Evolutionary conservation across 495 filamentous ascomycete species (phyloP), one percentile per base, ranked within the genome.

Genomic region (Penicillium soppii): DNA sequence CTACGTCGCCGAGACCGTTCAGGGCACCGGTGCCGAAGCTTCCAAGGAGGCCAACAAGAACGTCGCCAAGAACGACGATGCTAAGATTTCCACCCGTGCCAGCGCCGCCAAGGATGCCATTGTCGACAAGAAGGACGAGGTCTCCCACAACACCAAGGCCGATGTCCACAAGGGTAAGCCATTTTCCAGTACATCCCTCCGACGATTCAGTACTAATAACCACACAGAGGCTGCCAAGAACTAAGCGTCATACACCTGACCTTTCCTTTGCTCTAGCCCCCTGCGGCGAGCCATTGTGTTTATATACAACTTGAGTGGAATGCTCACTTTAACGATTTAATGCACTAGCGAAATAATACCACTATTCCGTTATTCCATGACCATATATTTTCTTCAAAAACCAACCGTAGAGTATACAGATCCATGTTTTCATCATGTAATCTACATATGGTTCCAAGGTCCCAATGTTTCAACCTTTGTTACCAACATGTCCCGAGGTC

Each of bases 11-110:
- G 52, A 55, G 52, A 40, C 30, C 33, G 4, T 55, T 13, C 46
- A 51, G 33, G 52, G 52, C 10, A 44, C 46, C 22, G 52, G 52
- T 13, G 46, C 52, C 8, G 32, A 55, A 33, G 47, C 52, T 25
- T 55, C 52, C 47, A 55, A 55, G 46, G 49, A 52, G 49, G 49
- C 49, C 30, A 52, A 52, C 49, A 52, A 52, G 40, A 37, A 17
- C 20, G 49, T 55, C 26, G 52, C 52, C 2, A 55, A 55, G 52
- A 22, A 15, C 47, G 13, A 15, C 25, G 52, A 55, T 12, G 52
- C 52, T n/a, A 45, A 40, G 5, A 0, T 55, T 12, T 20, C 29
- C n/a, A 55, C 52, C 26, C 52, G 52, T 29, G 52, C 52, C 32
- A 43, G 21, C 19, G 52, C 52, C 23, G 52, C 52, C n/a, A 55